A percentile compares a stretch with the other conserved stretches of the same genome.
Evolutionary conservation across 306 rosid species (phyloP).

Genomic region (Arachis hypogaea): DNA sequence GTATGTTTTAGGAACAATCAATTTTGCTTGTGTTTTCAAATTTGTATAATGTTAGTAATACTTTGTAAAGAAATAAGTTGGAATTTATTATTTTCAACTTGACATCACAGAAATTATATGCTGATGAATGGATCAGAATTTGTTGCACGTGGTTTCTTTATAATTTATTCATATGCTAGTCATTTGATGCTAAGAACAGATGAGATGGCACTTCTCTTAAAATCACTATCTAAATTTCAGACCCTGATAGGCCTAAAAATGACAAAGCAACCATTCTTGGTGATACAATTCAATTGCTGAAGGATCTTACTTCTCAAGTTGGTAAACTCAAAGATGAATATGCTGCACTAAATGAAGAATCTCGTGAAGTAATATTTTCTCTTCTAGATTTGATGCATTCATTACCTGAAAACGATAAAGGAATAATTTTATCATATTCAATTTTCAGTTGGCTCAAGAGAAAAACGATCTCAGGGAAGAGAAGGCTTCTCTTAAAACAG

Average conservation of each 20-base stretch:
- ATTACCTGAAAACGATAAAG: slow-evolving; percentile 17
- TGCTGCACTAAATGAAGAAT: slow-evolving; percentile 70
- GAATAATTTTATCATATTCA: slow-evolving; percentile 28
- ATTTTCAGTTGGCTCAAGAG: slow-evolving; percentile 78
- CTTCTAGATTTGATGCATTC: slow-evolving; percentile 14
- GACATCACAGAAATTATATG: slow-evolving; percentile 7
- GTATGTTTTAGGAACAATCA: neutral
- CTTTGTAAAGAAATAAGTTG: neutral
- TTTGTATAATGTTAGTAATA: slow-evolving; percentile 6
- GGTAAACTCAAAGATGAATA: slow-evolving; percentile 71
- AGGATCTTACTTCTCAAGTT: slow-evolving; percentile 83
- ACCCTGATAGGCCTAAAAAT: slow-evolving; percentile 90
- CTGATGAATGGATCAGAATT: slow-evolving; percentile 6
- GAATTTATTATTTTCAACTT: slow-evolving; percentile 23
- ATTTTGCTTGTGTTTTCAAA: slow-evolving; percentile 3
- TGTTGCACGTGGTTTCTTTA: slow-evolving; percentile 20
- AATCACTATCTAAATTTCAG: slow-evolving; percentile 54
- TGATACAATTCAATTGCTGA: slow-evolving; percentile 83
- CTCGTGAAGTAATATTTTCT: slow-evolving; percentile 68
- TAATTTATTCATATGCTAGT: slow-evolving; percentile 17
- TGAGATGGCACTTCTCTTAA: slow-evolving; percentile 18
- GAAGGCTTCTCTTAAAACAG: slow-evolving; percentile 82
- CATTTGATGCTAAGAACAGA: slow-evolving; percentile 33
- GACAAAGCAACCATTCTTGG: slow-evolving; percentile 83
- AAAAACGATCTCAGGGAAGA: slow-evolving; percentile 97